Conservation (phyloP, 345 rosid species). For the Boechera stricta region DNA sequence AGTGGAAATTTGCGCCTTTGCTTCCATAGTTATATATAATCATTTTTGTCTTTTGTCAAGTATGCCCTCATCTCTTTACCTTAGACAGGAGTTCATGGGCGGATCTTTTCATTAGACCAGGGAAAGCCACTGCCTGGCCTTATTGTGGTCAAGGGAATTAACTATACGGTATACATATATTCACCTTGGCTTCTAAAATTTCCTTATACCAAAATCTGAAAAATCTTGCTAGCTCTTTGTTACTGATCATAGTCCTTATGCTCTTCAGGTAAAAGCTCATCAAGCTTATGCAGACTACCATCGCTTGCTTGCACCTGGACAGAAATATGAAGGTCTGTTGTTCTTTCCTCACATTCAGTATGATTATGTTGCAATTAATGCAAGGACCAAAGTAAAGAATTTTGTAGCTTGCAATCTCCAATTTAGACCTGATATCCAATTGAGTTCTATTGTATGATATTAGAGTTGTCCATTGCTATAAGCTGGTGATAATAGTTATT, state of each 20-base stretch:
- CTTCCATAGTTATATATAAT: neutral
- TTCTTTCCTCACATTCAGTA: conserved; percentile 4
- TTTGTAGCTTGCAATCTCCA: neutral
- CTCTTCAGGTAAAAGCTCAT: conserved; percentile 71
- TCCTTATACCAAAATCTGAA: neutral
- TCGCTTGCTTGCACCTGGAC: conserved; percentile 71
- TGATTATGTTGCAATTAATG: neutral
- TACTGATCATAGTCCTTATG: conserved; percentile 21
- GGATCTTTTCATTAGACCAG: conserved; percentile 75
- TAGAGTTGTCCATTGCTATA: neutral
- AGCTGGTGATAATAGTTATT: neutral
- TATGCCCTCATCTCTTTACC: conserved; percentile 21
- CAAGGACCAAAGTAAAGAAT: no score
- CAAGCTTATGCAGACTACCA: conserved; percentile 72
- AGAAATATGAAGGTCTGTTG: conserved; percentile 77
- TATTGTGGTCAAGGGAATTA: conserved; percentile 70
- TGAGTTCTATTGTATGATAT: neutral
- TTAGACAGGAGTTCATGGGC: conserved; percentile 92
- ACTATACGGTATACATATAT: conserved; percentile 61
- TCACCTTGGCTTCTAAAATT: neutral
- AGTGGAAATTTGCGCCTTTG: neutral
- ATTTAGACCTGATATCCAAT: neutral
- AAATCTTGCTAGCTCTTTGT: neutral
- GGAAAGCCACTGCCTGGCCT: conserved; percentile 82
- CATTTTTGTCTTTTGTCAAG: neutral